Conservation (phyloP, 1,139 yeast genomes). For the Kodamaea plutei region DNA sequence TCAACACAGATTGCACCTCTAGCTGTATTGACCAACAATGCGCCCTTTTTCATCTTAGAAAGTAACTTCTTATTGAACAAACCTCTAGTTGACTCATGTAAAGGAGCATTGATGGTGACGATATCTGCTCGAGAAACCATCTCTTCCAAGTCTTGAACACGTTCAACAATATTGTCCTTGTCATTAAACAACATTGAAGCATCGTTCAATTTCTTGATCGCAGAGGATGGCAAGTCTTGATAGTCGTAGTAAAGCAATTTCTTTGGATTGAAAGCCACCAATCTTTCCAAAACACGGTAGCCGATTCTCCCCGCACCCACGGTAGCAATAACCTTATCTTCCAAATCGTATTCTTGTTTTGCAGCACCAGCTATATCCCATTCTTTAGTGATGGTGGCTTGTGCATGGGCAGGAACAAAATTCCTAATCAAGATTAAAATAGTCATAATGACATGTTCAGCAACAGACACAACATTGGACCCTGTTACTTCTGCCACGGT, state of each 20-base stretch:
- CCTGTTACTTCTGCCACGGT: slow-evolving; percentile 81
- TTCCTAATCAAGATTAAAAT: slow-evolving; percentile 69
- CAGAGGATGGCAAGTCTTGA: slow-evolving; percentile 59
- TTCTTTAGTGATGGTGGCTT: slow-evolving; percentile 46
- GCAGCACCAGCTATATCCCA: slow-evolving; percentile 84
- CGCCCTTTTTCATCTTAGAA: slow-evolving; percentile 71
- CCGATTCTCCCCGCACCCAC: slow-evolving; percentile 87
- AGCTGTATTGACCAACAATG: slow-evolving; percentile 79
- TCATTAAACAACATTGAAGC: slow-evolving; percentile 39
- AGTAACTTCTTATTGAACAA: slow-evolving; percentile 63
- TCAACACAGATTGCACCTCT: slow-evolving; percentile 77
- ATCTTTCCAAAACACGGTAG: slow-evolving; percentile 67
- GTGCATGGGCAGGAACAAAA: slow-evolving; percentile 76
- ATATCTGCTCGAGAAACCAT: slow-evolving; percentile 67
- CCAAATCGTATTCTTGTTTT: slow-evolving; percentile 69
- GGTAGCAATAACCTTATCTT: slow-evolving; percentile 71
- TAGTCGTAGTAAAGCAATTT: slow-evolving; percentile 73
- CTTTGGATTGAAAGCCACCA: slow-evolving; percentile 71
- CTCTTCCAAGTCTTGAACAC: slow-evolving; percentile 63
- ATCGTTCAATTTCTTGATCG: slow-evolving; percentile 48
- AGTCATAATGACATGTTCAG: slow-evolving; percentile 78
- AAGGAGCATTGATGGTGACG: slow-evolving; percentile 75
- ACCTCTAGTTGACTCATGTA: slow-evolving; percentile 67
- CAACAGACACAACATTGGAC: slow-evolving; percentile 74
- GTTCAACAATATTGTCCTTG: slow-evolving; percentile 43